phyloP scores from a whole-genome alignment of 1,139 yeast species.

The Diutina scorzettiae region DNA sequence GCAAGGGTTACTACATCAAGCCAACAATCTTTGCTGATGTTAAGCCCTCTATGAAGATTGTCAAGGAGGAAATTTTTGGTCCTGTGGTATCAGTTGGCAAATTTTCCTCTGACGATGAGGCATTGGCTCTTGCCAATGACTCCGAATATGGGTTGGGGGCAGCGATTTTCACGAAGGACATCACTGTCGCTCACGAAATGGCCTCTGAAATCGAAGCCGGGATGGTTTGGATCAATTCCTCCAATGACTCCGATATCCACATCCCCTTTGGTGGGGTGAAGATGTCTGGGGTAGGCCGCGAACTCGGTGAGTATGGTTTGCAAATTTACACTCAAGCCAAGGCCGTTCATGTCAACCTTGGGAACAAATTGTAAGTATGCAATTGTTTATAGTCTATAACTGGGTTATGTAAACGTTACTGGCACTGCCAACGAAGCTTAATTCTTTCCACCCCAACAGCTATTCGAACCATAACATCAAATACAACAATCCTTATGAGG shows the following conservation, averaged over 20 bases:
- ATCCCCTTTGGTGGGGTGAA: constrained; percentile 76
- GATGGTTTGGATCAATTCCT: constrained; percentile 50
- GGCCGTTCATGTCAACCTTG: constrained; percentile 62
- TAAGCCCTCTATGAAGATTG: constrained; percentile 38
- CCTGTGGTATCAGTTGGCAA: constrained; percentile 46
- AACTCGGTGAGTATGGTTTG: constrained; percentile 67
- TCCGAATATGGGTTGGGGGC: constrained; percentile 44
- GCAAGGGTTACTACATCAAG: constrained; percentile 37
- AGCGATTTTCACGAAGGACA: constrained; percentile 16
- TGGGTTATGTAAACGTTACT: not conserved
- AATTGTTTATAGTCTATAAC: not conserved
- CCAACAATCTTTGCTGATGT: constrained; percentile 48
- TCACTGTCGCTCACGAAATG: constrained; percentile 29
- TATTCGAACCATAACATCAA: not conserved
- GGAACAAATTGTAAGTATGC: constrained; percentile 15
- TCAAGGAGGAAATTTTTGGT: constrained; percentile 48
- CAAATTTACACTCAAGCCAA: constrained; percentile 67
- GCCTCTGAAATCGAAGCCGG: constrained; percentile 38
- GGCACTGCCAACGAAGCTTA: not conserved
- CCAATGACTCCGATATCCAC: constrained; percentile 65
- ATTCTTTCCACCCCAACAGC: not conserved
- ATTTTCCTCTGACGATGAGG: constrained; percentile 43
- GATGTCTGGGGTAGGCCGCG: constrained; percentile 81
- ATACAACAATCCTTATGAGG: not conserved
- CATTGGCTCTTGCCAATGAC: constrained; percentile 34